Base-by-base conservation (phyloP, 1,284 basidiomycete genomes). In the Sanghuangporus sanghuang region DNA sequence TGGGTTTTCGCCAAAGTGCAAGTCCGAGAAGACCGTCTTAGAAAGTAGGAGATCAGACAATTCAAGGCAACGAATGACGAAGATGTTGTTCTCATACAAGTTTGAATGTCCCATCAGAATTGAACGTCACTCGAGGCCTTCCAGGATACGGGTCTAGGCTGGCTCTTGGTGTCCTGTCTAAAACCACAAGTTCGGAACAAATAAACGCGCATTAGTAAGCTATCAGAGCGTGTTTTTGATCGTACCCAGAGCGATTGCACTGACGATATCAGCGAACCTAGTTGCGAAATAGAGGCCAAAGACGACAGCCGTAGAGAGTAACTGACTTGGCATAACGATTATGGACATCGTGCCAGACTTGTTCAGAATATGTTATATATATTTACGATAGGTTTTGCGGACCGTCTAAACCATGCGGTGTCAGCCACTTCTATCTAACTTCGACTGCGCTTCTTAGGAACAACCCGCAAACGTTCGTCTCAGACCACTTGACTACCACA, bases 1-100 rank as follows among this genome's bases (percentile, higher is more conserved):
- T 6, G 85, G 85, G 68, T 87, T 86, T 71, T 87, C 86, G 23
- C 86, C 87, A 64, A 79, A 88, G 68, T 89, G 87, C 38, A 87
- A 70, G 68, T 89, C 87, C 3, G 85, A 86, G 70, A 89, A 87
- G 3, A 89, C 78, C 46, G 42, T 49, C 46, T 49, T 14, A n/a
- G 9, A 9, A 16, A 21, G 35, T 23, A 23, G 23, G 23, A 14
- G 2, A 14, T 32, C 23, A 23, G 23, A 23, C 23, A 23, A 2
- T 23, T 23, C 23, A 23, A 23, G 23, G 23, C 23, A 23, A 23
- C n/a, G n/a, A 23, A 23, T 23, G 23, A 23, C 23, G 23, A 21
- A 57, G 14, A 39, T 16, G 16, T 14, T 32, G 27, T 32, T 32
- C 27, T 32, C 52, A 39, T 52, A 61, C 60, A 53, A 89, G 69